Percentiles rank a stretch among this genome's conserved stretches.
Evolutionary conservation across 805 yeast genomes (phyloP).

Genomic region (Starmera caribaea): DNA sequence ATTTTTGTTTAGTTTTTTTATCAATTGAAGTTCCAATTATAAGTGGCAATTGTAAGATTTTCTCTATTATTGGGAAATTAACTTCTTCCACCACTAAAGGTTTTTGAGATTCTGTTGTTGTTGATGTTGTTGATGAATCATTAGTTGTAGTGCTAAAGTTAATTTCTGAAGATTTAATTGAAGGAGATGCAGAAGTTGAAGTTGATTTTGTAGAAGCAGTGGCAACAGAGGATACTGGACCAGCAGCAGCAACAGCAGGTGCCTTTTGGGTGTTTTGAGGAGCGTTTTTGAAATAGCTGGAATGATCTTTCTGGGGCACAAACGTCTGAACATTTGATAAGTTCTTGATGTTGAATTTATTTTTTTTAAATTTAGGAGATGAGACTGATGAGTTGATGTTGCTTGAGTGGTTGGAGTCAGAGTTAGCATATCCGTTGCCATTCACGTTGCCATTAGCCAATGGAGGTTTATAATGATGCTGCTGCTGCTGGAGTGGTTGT

Average conservation of each 20-base stretch:
- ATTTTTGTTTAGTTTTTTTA: slow-evolving; percentile 6
- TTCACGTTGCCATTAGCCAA: neutral
- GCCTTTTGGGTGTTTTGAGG: neutral
- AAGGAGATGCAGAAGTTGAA: neutral
- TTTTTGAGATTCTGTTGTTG: neutral
- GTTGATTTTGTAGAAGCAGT: neutral
- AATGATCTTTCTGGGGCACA: slow-evolving; percentile 3
- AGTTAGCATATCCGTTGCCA: neutral
- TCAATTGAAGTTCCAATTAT: slow-evolving; percentile 10
- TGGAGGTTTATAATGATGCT: slow-evolving; percentile 1
- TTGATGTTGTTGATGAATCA: neutral
- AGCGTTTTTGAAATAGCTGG: slow-evolving; percentile 1
- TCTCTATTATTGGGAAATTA: slow-evolving; percentile 1
- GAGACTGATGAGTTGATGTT: neutral
- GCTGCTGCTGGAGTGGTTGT: slow-evolving; percentile 1
- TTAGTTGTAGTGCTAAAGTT: neutral
- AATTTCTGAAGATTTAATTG: neutral
- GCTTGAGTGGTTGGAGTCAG: neutral
- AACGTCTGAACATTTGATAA: neutral
- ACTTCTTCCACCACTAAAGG: neutral
- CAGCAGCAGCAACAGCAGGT: neutral
- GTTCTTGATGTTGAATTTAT: neutral
- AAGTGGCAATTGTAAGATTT: slow-evolving; percentile 2
- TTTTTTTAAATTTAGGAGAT: neutral
- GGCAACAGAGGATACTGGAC: neutral